These are phyloP conservation scores for Fusarium robinianum DNA, from an alignment of 2,329 filamentous ascomycete species.

Conservation along the genomic window DNA sequence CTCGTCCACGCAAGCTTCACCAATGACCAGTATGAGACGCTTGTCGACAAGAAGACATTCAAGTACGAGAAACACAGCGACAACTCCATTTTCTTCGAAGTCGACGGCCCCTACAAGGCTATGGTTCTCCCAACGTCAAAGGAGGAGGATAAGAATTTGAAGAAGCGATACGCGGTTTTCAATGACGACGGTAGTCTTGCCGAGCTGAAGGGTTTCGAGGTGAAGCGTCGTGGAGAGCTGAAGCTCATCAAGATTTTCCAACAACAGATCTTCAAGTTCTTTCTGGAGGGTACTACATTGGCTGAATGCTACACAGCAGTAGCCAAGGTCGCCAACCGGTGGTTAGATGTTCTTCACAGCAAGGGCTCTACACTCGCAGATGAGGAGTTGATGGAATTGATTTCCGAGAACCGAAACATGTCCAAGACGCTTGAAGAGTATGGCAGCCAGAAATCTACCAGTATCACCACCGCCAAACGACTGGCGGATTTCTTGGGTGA, in stretches of 20 bases:
- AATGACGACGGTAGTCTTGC: conserved; percentile 96
- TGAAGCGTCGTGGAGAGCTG: conserved; percentile 95
- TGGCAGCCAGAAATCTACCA: conserved; percentile 92
- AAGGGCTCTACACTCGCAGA: conserved; percentile 90
- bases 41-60: conserved; percentile 78
- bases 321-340: conserved; percentile 91
- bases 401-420: conserved; percentile 99
- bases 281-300: conserved; percentile 86
- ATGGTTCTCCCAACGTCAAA: conserved; percentile 98
- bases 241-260: conserved; percentile 99
- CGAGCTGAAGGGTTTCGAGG: conserved; percentile 95
- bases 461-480: conserved; percentile 96
- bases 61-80: conserved; percentile 97
- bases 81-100: conserved; percentile 99
- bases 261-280: conserved; percentile 99
- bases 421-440: conserved; percentile 96
- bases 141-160: conserved; percentile 99
- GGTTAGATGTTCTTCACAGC: conserved; percentile 92
- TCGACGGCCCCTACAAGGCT: conserved; percentile 94
- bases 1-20: conserved; percentile 93
- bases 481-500: conserved; percentile 95
- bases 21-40: conserved; percentile 94
- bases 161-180: conserved; percentile 98
- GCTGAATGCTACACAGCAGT: conserved; percentile 89
- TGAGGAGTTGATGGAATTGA: conserved; percentile 98